Percentiles rank a stretch among this genome's conserved stretches.
Evolutionary conservation across 1,139 yeast species (phyloP).

Genomic region (Candida dubliniensis): DNA sequence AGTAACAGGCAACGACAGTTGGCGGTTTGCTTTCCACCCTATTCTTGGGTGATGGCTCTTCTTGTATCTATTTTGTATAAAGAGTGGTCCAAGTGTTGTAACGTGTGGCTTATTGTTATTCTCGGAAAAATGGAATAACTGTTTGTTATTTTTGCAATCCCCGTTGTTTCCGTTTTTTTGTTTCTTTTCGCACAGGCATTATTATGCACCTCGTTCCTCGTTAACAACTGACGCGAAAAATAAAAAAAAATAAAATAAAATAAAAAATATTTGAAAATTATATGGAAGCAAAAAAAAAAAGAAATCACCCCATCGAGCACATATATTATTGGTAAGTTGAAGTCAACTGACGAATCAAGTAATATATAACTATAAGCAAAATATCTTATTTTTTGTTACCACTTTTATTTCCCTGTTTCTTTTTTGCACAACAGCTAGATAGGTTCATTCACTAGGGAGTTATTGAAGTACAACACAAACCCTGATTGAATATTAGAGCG

Average conservation of each 20-base stretch:
- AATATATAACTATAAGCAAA: background rate
- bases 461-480: too few relatives aligned
- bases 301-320: conserved; percentile 1
- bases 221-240: background rate
- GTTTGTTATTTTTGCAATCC: background rate
- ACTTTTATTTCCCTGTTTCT: background rate
- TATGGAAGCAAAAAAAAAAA: background rate
- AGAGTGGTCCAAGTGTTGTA: background rate
- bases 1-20: too few relatives aligned
- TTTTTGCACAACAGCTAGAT: background rate
- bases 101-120: too few relatives aligned
- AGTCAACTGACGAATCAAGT: background rate
- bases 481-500: too few relatives aligned
- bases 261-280: background rate
- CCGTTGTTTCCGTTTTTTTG: background rate
- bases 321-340: background rate
- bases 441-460: too few relatives aligned
- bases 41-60: too few relatives aligned
- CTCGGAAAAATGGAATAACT: background rate
- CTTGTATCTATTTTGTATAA: too few relatives aligned
- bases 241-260: background rate
- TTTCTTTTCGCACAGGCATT: background rate
- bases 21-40: too few relatives aligned
- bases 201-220: background rate
- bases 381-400: background rate